Base-by-base conservation (phyloP, 2,329 filamentous ascomycete genomes). In the Sporothrix globosa region DNA sequence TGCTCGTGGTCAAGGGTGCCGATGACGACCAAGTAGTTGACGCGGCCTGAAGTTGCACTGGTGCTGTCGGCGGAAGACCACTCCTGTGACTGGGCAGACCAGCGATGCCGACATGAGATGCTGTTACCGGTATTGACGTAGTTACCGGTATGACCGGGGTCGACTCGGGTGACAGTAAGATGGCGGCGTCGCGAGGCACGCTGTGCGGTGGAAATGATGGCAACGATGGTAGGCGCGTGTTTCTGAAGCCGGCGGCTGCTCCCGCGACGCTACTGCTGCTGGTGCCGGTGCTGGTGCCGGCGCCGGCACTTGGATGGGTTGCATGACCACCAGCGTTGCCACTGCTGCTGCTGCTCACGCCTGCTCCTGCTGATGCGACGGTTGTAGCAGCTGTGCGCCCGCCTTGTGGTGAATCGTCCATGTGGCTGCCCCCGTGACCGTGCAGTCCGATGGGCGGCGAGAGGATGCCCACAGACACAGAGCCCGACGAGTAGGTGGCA, bases 141-240 rank as follows among this genome's bases (percentile, higher is more conserved):
- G 63, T 54, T 65, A 73, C 76, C 3, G 76, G 74, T 6, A 77
- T 69, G 1, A 77, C 71, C 48, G 75, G 70, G 74, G 75, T 75
- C 5, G 82, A 80, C 54, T 83, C 81, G 2, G 82, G 80, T 1
- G 80, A 81, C 63, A 84, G 74, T 6, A 84, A 74, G n/a, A 84
- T 81, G 21, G 81, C 81, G 30, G 82, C 82, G 75, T 85, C 82
- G 67, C 82, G 82, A 67, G 82, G 82, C 9, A 79, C 81, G 44
- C 74, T 78, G 48, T 77, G 76, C 10, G 75, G 77, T 30, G 71
- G 68, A 54, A 65, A 67, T 14, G 69, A 41, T 4, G 30, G 69
- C 53, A 68, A 5, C 34, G 34, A 34, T 34, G 34, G 34, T 9
- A 9, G 34, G 34, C 34, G 4, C 68, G 78, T 4, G 74, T 34